Evolutionary conservation across 106 monocot genomes (phyloP).

Genomic region (Gastrodia elata): DNA sequence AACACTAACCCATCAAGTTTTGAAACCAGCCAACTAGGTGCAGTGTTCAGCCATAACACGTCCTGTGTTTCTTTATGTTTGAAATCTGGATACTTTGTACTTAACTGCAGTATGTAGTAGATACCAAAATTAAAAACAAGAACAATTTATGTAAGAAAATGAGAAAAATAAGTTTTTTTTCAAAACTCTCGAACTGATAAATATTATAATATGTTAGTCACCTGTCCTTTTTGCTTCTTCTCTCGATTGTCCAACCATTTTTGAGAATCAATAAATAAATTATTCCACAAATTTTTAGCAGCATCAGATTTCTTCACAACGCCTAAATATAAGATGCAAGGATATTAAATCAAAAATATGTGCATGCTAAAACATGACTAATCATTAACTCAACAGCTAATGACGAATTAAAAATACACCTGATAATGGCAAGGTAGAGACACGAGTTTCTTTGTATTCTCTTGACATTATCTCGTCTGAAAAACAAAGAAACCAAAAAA

Average conservation of each 20-base stretch:
- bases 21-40: conserved; percentile 24
- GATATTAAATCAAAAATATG: background rate
- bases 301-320: background rate
- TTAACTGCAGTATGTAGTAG: conserved; percentile 23
- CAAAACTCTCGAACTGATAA: background rate
- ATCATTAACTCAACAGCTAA: background rate
- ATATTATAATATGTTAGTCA: conserved; percentile 10
- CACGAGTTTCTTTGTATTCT: background rate
- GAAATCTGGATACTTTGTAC: conserved; percentile 54
- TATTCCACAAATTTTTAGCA: conserved; percentile 31
- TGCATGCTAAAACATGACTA: background rate
- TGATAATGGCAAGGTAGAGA: background rate
- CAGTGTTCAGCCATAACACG: conserved; percentile 47
- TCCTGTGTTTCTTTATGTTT: conserved; percentile 30
- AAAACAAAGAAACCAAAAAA: background rate
- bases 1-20: conserved; percentile 26
- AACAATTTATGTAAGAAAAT: background rate
- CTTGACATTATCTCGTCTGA: background rate
- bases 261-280: conserved; percentile 40
- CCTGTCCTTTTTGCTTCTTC: conserved; percentile 46
- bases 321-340: conserved; percentile 1
- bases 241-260: conserved; percentile 51
- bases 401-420: background rate
- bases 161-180: background rate
- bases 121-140: background rate